A percentile compares a stretch with the other conserved stretches of the same genome.
These are phyloP conservation scores for Cryptosporidium meleagridis DNA, from an alignment of 169 alveolate species.

Conservation along the genomic window DNA sequence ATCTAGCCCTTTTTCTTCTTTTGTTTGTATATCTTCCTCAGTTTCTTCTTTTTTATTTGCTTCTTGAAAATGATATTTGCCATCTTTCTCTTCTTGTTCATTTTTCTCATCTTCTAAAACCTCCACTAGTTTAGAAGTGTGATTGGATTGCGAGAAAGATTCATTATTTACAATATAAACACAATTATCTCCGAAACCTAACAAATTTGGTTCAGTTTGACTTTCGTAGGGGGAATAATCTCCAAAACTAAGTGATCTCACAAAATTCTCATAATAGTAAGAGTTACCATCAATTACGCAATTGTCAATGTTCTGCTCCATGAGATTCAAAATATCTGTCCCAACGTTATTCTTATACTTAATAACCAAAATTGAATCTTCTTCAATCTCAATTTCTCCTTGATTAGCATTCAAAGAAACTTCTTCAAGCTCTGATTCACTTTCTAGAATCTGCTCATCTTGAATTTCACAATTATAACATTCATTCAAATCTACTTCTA, in stretches of 20 bases:
- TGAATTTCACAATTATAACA: not conserved
- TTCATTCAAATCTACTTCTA: not conserved
- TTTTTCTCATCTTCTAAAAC: not conserved
- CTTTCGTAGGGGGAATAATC: not conserved
- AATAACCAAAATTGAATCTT: conserved; percentile 32
- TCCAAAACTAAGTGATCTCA: conserved; percentile 20
- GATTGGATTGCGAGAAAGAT: not conserved
- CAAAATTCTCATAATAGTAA: conserved; percentile 29
- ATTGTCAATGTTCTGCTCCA: conserved; percentile 41
- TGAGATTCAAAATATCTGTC: conserved; percentile 10
- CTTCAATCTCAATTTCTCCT: conserved; percentile 65
- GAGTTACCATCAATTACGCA: conserved; percentile 58
- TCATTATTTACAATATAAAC: not conserved
- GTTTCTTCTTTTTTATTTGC: not conserved
- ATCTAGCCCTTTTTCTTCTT: not conserved
- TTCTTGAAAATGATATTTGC: not conserved
- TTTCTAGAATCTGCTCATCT: conserved; percentile 3
- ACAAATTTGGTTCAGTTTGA: not conserved
- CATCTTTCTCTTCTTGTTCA: not conserved
- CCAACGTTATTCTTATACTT: conserved; percentile 33
- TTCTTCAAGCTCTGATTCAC: conserved; percentile 11
- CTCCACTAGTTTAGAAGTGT: not conserved
- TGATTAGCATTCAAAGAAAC: not conserved
- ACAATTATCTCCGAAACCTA: not conserved
- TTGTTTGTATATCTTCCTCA: not conserved